Percentiles rank a stretch among this genome's conserved stretches.
Evolutionary conservation across 2,329 filamentous ascomycete species (phyloP).

Genomic region (Epichloe amarillans): DNA sequence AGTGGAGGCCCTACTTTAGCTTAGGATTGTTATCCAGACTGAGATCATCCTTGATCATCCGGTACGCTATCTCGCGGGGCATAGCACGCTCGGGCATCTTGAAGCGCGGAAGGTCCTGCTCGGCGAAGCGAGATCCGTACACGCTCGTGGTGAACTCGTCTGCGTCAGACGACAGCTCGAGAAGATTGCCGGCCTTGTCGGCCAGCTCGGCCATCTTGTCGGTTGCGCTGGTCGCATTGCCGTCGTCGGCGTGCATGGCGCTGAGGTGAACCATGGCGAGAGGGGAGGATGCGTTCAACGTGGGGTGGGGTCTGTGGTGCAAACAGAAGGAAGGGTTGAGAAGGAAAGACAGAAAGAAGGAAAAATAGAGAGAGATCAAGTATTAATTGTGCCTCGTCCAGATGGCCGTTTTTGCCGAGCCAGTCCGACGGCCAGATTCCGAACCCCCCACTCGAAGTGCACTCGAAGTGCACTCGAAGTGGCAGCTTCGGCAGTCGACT

Average conservation of each 20-base stretch:
- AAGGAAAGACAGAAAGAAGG: no score
- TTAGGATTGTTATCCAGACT: constrained; percentile 85
- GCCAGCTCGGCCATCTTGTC: constrained; percentile 15
- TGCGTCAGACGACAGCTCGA: constrained; percentile 36
- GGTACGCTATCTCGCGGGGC: constrained; percentile 86
- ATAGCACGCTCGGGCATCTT: constrained; percentile 86
- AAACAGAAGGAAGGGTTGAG: no score
- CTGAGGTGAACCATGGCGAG: no score
- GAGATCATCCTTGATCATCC: constrained; percentile 91
- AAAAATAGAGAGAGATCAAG: no score
- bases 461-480: no score
- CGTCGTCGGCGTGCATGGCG: constrained; percentile 7
- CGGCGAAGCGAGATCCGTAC: constrained; percentile 77
- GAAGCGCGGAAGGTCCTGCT: constrained; percentile 63
- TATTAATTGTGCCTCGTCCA: no score
- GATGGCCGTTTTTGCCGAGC: no score
- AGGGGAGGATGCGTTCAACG: no score
- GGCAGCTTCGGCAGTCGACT: no score
- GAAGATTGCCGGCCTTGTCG: constrained; percentile 19
- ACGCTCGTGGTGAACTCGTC: constrained; percentile 63
- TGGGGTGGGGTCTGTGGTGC: no score
- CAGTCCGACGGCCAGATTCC: no score
- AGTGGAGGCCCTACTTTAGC: constrained; percentile 46
- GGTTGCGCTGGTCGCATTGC: neutral
- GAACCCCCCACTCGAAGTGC: no score